Conservation (phyloP, 1,139 yeast species). For the Pichia sp. region DNA sequence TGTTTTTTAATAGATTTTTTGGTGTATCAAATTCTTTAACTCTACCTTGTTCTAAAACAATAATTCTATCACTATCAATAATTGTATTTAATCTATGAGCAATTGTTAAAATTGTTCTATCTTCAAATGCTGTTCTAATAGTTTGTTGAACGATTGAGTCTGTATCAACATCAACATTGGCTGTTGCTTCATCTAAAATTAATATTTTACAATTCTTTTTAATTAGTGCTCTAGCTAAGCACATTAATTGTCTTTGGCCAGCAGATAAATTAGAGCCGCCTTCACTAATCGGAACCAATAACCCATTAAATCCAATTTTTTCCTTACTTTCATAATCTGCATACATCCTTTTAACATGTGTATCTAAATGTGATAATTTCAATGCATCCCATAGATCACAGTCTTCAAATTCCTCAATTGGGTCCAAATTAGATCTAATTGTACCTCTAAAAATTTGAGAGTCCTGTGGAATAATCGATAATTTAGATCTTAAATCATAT, state of each 20-base stretch:
- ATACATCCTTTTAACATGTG: conserved; percentile 60
- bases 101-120: conserved; percentile 86
- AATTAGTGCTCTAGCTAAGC: conserved; percentile 81
- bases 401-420: conserved; percentile 61
- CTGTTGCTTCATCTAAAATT: conserved; percentile 93
- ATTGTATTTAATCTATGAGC: conserved; percentile 94
- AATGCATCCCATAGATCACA: conserved; percentile 82
- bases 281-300: conserved; percentile 63
- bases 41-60: conserved; percentile 79
- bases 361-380: conserved; percentile 77
- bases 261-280: conserved; percentile 86
- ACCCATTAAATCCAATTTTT: conserved; percentile 24
- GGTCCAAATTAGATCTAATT: conserved; percentile 82
- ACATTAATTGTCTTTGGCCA: conserved; percentile 89
- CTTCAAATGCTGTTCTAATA: conserved; percentile 75
- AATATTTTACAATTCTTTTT: conserved; percentile 65
- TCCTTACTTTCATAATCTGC: conserved; percentile 25
- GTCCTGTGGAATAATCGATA: conserved; percentile 94
- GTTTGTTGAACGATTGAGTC: conserved; percentile 84
- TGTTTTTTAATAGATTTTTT: conserved; percentile 53
- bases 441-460: conserved; percentile 95
- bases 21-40: conserved; percentile 89
- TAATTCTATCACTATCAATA: conserved; percentile 81
- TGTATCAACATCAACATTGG: conserved; percentile 95
- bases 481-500: conserved; percentile 71